Evolutionary conservation across 192 early-diverging fungal species (phyloP).

Genomic region (Umbelopsis sp.): DNA sequence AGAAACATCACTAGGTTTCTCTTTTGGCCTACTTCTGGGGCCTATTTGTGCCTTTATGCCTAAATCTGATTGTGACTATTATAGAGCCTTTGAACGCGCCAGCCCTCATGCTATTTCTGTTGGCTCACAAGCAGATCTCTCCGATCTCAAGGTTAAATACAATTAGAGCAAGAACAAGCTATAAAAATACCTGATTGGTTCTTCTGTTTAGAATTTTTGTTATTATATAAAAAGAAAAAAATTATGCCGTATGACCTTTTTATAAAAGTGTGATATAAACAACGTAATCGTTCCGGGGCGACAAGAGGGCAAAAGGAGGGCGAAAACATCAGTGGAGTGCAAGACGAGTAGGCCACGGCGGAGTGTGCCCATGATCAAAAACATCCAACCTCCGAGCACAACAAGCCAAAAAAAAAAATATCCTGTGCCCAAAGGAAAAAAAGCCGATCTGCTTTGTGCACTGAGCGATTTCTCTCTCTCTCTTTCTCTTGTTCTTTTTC

Average conservation of each 20-base stretch:
- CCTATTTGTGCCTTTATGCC: not conserved
- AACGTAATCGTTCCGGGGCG: not conserved
- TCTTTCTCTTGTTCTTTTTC: not conserved
- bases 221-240: slow-evolving; percentile 9
- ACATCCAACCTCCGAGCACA: not conserved
- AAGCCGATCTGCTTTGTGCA: slow-evolving; percentile 6
- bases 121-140: slow-evolving; percentile 27
- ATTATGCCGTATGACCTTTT: not conserved
- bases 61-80: not conserved
- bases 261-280: slow-evolving; percentile 3
- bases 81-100: slow-evolving; percentile 31
- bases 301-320: too few relatives aligned
- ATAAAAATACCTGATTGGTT: not conserved
- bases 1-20: too few relatives aligned
- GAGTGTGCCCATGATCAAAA: slow-evolving; percentile 11
- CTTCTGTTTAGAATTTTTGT: slow-evolving; percentile 1
- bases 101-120: slow-evolving; percentile 27
- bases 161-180: not conserved
- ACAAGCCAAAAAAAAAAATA: not conserved
- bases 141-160: slow-evolving; percentile 32
- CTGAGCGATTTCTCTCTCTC: not conserved
- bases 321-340: not conserved
- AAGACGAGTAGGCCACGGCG: not conserved
- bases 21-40: too few relatives aligned
- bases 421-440: not conserved